Evolutionary conservation across 345 rosid species (phyloP), one percentile per base, ranked within the genome.

Genomic region (Mallotus nudiflorus): DNA sequence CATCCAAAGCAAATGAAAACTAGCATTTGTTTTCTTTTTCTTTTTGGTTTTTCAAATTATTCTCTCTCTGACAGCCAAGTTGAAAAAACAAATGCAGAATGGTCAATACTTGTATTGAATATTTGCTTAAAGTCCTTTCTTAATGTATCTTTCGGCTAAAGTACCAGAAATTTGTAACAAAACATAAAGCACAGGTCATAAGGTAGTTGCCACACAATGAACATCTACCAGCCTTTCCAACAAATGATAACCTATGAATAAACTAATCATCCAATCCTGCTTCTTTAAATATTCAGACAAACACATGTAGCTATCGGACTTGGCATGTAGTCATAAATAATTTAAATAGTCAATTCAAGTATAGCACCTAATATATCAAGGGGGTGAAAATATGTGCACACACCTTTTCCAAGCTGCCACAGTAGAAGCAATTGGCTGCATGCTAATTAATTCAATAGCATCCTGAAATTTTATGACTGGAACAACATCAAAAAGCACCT

Each of bases 401-500:
- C 66, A 93, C 98, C 94, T 88, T 89, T 83, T 94, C 95, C 91
- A 87, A 66, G 91, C 90, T 68, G 82, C 90, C 46, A 78, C 29
- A 66, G 85, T 84, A 74, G 97, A 94, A 81, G 89, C 87, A 78
- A 84, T 86, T 71, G 98, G 98, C 77, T 91, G 97, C 95, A 91
- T 86, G 77, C 88, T 90, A 63, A 94, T 86, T 71, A 91, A 83
- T 82, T 93, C 88, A 73, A 94, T 83, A 61, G 98, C 98, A 82
- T 94, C 96, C 78, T 78, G 85, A 78, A 84, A 94, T 68, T 82
- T 90, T 82, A 94, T 83, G 75, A 82, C 85, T 40, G 98, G 96
- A 80, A 94, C 98, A 67, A 92, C 91, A 72, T 94, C 98, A 85
- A 94, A 94, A 69, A 94, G 72, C 45, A 94, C 98, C 98, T 94